Evolutionary conservation across 2,329 filamentous ascomycete species (phyloP), one percentile per base, ranked within the genome.

Genomic region (Talaromyces funiculosus): DNA sequence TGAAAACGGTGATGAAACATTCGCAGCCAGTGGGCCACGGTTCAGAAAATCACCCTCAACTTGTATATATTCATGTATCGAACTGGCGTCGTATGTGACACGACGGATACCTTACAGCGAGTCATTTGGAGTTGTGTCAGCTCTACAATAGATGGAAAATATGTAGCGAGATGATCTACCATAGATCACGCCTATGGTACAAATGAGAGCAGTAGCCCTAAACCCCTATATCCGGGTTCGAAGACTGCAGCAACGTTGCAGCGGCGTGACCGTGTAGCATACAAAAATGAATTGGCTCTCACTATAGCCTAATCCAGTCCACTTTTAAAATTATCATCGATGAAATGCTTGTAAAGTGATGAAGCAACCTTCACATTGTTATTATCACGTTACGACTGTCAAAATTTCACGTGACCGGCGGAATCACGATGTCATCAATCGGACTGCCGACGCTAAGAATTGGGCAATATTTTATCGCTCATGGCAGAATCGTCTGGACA

Each of bases 51-150:
- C 22, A n/a, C 20, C 35, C 49, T 57, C 42, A 20, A 57, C 42
- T 38, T 57, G 55, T 57, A 57, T 43, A 57, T 57, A 57, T 47
- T 12, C 37, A 57, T 29, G 29, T 49, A 47, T 57, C 24, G 22
- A 57, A 35, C 20, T 38, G 49, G 40, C 18, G 54, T 18, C 45
- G 18, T 49, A 31, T 31, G 26, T 18, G 45, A 49, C 8, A 31
- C 29, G 26, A 35, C 47, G 35, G 29, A 51, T 22, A 33, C 26
- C 26, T 20, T 18, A 35, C 26, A 51, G 14, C 35, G 47, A 22
- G 20, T 20, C 10, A 33, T 33, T 20, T 2, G 9, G 26, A 12
- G 6, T 24, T 18, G 47, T 35, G n/a, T 14, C 26, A 33, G 8
- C 33, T n/a, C 14, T 22, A 33, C 2, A 14, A 20, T 14, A 33